These are phyloP conservation scores for Chloromonas sp. DNA, from an alignment of 163 green algal species.

Conservation along the genomic window DNA sequence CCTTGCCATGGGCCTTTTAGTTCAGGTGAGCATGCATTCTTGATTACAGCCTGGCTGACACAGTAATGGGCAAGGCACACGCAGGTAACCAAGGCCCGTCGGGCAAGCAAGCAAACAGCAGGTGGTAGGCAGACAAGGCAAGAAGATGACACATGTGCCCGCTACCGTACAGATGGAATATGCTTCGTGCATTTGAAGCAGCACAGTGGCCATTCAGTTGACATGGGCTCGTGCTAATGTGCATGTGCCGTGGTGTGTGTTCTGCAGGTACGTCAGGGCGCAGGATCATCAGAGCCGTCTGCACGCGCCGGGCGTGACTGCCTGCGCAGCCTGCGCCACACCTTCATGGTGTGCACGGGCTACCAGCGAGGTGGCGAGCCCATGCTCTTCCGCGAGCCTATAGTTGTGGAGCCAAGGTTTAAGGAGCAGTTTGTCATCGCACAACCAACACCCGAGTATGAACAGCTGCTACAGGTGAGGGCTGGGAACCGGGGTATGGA, in stretches of 20 bases:
- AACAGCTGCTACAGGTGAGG: constrained; percentile 36
- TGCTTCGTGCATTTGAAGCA: too few relatives aligned
- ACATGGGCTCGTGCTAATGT: too few relatives aligned
- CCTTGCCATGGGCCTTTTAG: background rate
- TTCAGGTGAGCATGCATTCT: background rate
- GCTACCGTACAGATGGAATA: too few relatives aligned
- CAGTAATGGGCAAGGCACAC: too few relatives aligned
- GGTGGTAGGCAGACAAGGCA: too few relatives aligned
- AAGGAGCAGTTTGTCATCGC: constrained; percentile 51
- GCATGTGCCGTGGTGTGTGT: too few relatives aligned
- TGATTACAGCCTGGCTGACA: too few relatives aligned
- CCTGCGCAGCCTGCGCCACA: constrained; percentile 41
- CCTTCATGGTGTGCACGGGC: constrained; percentile 40
- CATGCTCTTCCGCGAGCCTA: constrained; percentile 21
- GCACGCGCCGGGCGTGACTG: constrained; percentile 9
- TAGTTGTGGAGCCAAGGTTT: constrained; percentile 48
- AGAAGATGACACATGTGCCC: too few relatives aligned
- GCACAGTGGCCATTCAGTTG: too few relatives aligned
- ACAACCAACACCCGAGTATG: constrained; percentile 31
- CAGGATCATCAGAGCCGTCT: background rate
- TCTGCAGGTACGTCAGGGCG: background rate
- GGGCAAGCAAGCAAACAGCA: too few relatives aligned
- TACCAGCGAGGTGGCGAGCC: constrained; percentile 3
- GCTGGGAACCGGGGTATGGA: background rate
- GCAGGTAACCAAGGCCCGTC: too few relatives aligned